phyloP scores from a whole-genome alignment of 495 filamentous ascomycete genomes.

The Friedmanniomyces simplex region DNA sequence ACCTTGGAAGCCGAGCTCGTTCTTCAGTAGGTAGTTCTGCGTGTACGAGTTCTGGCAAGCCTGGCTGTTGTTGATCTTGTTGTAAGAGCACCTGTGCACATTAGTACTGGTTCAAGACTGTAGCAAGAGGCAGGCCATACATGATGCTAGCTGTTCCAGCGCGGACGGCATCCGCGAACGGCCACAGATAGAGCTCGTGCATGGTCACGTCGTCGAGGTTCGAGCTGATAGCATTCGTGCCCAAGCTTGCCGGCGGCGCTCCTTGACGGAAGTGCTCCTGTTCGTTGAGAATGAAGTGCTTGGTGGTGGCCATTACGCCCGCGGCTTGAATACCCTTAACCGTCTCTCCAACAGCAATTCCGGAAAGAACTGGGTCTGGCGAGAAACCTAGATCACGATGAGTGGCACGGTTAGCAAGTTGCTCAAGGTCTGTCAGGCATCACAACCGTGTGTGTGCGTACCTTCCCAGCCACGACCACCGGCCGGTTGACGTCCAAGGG shows the following conservation, averaged over 20 bases:
- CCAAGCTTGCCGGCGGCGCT: neutral
- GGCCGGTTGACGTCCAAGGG: constrained; percentile 52
- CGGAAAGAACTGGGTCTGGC: constrained; percentile 34
- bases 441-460: neutral
- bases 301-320: constrained; percentile 33
- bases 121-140: constrained; percentile 24
- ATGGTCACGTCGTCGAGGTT: constrained; percentile 86
- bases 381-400: constrained; percentile 26
- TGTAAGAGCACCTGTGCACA: constrained; percentile 58
- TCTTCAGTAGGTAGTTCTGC: constrained; percentile 76
- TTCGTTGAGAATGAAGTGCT: constrained; percentile 34
- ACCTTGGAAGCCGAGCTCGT: constrained; percentile 43
- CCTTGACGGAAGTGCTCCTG: constrained; percentile 64
- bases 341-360: constrained; percentile 31
- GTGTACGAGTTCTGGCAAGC: constrained; percentile 60
- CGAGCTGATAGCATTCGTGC: constrained; percentile 39
- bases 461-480: constrained; percentile 79
- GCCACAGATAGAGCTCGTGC: constrained; percentile 93
- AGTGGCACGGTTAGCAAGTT: neutral
- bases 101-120: neutral
- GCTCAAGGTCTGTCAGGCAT: neutral
- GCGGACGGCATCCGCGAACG: constrained; percentile 51
- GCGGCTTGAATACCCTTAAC: constrained; percentile 34
- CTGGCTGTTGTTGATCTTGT: constrained; percentile 69
- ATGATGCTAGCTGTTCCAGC: constrained; percentile 45